Conservation (phyloP, 2,329 filamentous ascomycete species). For the Xylariales sp. region DNA sequence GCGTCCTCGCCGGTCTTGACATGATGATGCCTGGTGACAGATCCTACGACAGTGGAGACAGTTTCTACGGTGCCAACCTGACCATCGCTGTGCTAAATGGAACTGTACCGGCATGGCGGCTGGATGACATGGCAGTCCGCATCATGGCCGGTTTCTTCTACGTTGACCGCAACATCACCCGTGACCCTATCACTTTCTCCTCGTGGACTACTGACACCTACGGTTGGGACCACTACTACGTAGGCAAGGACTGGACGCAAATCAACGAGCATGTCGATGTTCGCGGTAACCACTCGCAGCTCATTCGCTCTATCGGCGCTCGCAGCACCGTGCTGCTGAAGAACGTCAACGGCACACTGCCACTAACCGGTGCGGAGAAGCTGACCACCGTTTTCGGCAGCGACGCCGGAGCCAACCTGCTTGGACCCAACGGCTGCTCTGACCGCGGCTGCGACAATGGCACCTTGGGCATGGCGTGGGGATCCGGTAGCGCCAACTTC, state of each 20-base stretch:
- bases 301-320: slow-evolving; percentile 51
- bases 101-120: slow-evolving; percentile 46
- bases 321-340: slow-evolving; percentile 64
- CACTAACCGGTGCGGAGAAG: slow-evolving; percentile 47
- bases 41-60: slow-evolving; percentile 22
- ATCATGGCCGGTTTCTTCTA: too few species aligned
- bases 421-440: slow-evolving; percentile 58
- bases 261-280: slow-evolving; percentile 52
- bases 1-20: slow-evolving; percentile 63
- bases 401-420: slow-evolving; percentile 55
- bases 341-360: slow-evolving; percentile 54
- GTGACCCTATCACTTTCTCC: too few species aligned
- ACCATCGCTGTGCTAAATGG: slow-evolving; percentile 56
- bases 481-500: slow-evolving; percentile 57
- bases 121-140: slow-evolving; percentile 63
- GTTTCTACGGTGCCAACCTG: slow-evolving; percentile 49
- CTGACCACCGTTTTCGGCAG: slow-evolving; percentile 61
- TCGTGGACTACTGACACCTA: too few species aligned
- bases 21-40: slow-evolving; percentile 73
- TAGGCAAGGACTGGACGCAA: too few species aligned
- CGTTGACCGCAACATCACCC: too few species aligned
- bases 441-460: slow-evolving; percentile 59
- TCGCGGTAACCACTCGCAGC: slow-evolving; percentile 56
- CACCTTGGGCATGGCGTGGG: slow-evolving; percentile 66
- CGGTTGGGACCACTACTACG: too few species aligned